Conservation (phyloP, 345 rosid genomes). For the Brassica juncea region DNA sequence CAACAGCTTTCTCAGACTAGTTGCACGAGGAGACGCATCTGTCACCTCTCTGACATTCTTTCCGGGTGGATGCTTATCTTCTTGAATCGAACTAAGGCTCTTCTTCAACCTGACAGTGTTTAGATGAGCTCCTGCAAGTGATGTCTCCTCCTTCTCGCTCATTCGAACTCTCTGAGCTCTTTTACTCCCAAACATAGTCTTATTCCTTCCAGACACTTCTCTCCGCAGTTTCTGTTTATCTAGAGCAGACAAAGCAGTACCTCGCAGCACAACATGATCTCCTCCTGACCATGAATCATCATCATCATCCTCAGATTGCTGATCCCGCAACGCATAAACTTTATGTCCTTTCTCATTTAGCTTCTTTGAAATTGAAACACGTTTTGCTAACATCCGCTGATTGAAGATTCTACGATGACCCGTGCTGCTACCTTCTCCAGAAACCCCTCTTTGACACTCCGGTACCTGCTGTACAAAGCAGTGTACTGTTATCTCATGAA, state of each 20-base stretch:
- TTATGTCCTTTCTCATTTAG: slow-evolving; percentile 41
- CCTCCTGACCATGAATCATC: slow-evolving; percentile 42
- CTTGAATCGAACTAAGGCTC: slow-evolving; percentile 25
- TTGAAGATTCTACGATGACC: slow-evolving; percentile 59
- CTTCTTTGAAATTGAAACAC: slow-evolving; percentile 57
- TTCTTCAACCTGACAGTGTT: slow-evolving; percentile 30
- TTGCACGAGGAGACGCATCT: slow-evolving; percentile 41
- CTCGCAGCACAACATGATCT: slow-evolving; percentile 43
- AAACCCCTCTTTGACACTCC: slow-evolving; percentile 38
- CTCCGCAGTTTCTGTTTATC: slow-evolving; percentile 40
- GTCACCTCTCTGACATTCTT: slow-evolving; percentile 27
- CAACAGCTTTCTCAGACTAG: slow-evolving; percentile 40
- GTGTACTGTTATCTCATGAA: slow-evolving; percentile 37
- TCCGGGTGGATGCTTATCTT: slow-evolving; percentile 16
- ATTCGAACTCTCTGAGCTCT: slow-evolving; percentile 22
- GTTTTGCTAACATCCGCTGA: slow-evolving; percentile 67
- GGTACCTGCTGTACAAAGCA: slow-evolving; percentile 44
- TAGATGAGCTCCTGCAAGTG: slow-evolving; percentile 9
- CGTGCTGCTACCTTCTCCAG: slow-evolving; percentile 42
- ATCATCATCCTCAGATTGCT: slow-evolving; percentile 52
- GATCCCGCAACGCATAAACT: slow-evolving; percentile 49
- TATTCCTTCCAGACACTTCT: slow-evolving; percentile 23
- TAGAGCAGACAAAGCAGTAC: slow-evolving; percentile 42
- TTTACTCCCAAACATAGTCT: slow-evolving; percentile 14
- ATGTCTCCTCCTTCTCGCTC: slow-evolving; percentile 12